These are phyloP conservation scores for Pseudocercospora crystallina DNA, from an alignment of 2,329 filamentous ascomycete species.

Conservation along the genomic window DNA sequence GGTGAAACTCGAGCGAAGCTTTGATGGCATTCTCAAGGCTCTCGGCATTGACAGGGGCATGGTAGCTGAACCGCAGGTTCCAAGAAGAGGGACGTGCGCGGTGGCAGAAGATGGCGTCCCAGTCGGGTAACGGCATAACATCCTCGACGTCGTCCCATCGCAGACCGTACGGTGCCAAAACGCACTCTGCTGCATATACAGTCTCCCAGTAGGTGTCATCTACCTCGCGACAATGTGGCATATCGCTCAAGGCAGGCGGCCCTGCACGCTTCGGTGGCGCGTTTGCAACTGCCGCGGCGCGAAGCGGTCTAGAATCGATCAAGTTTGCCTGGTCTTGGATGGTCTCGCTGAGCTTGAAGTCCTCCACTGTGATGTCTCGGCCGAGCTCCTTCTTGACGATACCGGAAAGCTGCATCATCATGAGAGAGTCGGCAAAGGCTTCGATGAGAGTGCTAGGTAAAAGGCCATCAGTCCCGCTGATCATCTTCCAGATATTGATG, in stretches of 20 bases:
- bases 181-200: constrained; percentile 24
- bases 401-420: constrained; percentile 38
- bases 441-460: constrained; percentile 25
- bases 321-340: constrained; percentile 34
- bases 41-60: constrained; percentile 23
- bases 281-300: constrained; percentile 17
- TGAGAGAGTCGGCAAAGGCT: constrained; percentile 34
- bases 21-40: constrained; percentile 29
- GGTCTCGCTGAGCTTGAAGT: constrained; percentile 34
- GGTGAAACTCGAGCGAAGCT: constrained; percentile 31
- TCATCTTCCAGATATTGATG: constrained; percentile 34
- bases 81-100: constrained; percentile 31
- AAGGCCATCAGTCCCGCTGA: constrained; percentile 31
- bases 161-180: constrained; percentile 28
- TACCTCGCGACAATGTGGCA: constrained; percentile 31
- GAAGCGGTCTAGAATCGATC: constrained; percentile 29
- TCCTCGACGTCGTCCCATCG: constrained; percentile 37
- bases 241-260: constrained; percentile 31
- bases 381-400: constrained; percentile 35
- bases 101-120: constrained; percentile 35
- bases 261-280: constrained; percentile 24
- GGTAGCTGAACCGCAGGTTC: constrained; percentile 35
- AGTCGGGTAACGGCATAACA: constrained; percentile 34
- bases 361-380: constrained; percentile 34
- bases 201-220: constrained; percentile 26